phyloP scores from a whole-genome alignment of 2,329 filamentous ascomycete genomes.

The Penicillium italicum region DNA sequence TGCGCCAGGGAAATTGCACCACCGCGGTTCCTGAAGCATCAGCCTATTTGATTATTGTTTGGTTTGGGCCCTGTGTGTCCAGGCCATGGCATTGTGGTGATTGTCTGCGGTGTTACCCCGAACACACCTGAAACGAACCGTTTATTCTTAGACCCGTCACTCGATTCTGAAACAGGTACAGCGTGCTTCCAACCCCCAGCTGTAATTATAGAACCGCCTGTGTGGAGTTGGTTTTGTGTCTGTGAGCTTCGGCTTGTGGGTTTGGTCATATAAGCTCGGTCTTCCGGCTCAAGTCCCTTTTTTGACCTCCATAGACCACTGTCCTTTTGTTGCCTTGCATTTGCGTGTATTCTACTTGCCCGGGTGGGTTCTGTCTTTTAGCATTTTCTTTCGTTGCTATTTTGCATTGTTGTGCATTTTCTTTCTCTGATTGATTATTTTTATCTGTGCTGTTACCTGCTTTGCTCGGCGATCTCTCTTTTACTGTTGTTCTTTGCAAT shows the following conservation, averaged over 20 bases:
- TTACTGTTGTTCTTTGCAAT: conserved; percentile 19
- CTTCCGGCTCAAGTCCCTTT: not conserved
- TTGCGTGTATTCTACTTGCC: conserved; percentile 4
- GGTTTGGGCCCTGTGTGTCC: conserved; percentile 4
- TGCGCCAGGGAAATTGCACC: conserved; percentile 14
- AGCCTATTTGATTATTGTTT: not conserved
- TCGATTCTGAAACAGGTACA: conserved; percentile 22
- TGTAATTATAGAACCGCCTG: conserved; percentile 24
- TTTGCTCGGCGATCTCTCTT: conserved; percentile 5
- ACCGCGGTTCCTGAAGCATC: conserved; percentile 24
- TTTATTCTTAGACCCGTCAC: conserved; percentile 25
- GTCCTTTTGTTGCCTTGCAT: conserved; percentile 4
- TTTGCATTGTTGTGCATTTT: conserved; percentile 4
- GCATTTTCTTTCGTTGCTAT: conserved; percentile 7
- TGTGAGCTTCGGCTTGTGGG: not conserved
- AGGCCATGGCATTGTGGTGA: conserved; percentile 15
- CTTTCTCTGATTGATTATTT: not conserved
- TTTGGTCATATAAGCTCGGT: conserved; percentile 1
- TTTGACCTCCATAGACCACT: conserved; percentile 4
- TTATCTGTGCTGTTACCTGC: not conserved
- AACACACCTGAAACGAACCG: conserved; percentile 18
- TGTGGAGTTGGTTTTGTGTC: conserved; percentile 11
- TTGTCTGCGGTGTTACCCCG: conserved; percentile 2
- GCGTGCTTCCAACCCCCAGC: conserved; percentile 1
- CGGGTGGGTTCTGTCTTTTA: conserved; percentile 5